Base-by-base conservation (phyloP, 495 filamentous ascomycete genomes). In the Penicillium lagena region DNA sequence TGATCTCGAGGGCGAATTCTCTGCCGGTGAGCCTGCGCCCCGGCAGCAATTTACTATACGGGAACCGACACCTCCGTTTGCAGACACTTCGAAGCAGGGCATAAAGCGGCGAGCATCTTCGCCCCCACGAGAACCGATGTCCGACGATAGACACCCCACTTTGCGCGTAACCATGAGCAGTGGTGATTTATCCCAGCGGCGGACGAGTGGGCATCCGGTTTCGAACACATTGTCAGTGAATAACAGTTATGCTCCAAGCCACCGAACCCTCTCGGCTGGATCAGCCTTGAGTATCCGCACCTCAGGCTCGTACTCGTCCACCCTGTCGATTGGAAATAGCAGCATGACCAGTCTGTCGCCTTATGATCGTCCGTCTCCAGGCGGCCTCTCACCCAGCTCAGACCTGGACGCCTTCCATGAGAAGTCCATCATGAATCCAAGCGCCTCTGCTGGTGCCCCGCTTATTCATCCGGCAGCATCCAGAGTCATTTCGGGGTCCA, bases 51-150 rank as follows among this genome's bases (percentile, higher is more conserved):
- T 86, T 41, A 71, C 79, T 48, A 70, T 88, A 43, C 80, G 84
- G 35, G 77, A 80, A 49, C 68, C 70, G 6, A 66, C 72, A 7
- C 72, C 72, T 22, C 71, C 66, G 9, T 67, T 65, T 40, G 47
- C 62, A 12, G 63, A 69, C 29, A 37, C 46, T 31, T 62, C 72
- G 54, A 63, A 63, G 59, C 77, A 62, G 73, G 87, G 49, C 67
- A 85, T 72, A 60, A 95, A 95, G 60, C 77, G 89, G 46, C 73
- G 87, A 42, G 89, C 89, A 17, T 89, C 87, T 2, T 90, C 87
- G 17, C 86, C 88, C 17, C 86, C 82, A 11, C 77, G 79, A 7
- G 88, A 90, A 40, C 84, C 86, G 29, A 79, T 82, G 9, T 68
- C 72, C n/a, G 86, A 88, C 28, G 87, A 89, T 52, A 64, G 77